Percentiles rank a stretch among this genome's conserved stretches.
These are phyloP conservation scores for Biscogniauxia mediterranea DNA, from an alignment of 2,329 filamentous ascomycete species.

Conservation along the genomic window DNA sequence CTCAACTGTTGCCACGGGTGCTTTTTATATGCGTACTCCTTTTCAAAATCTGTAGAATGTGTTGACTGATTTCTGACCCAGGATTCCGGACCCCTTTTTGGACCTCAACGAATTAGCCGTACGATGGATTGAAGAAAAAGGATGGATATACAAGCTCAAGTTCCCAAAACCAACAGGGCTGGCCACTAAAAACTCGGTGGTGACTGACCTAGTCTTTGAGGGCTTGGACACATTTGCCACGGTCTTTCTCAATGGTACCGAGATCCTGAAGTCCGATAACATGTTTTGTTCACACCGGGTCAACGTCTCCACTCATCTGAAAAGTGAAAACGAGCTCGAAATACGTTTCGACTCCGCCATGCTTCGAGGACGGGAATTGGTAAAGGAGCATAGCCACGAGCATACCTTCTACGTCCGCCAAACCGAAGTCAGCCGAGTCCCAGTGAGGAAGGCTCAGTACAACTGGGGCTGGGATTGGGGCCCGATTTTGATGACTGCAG, in stretches of 20 bases:
- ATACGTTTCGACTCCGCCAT: slow-evolving; percentile 58
- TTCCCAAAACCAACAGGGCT: slow-evolving; percentile 27
- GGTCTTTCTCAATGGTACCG: slow-evolving; percentile 52
- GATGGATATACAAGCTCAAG: slow-evolving; percentile 54
- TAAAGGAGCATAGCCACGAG: slow-evolving; percentile 50
- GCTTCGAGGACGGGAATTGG: slow-evolving; percentile 50
- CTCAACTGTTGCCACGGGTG: neutral
- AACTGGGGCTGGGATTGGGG: slow-evolving; percentile 75
- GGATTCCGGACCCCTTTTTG: slow-evolving; percentile 56
- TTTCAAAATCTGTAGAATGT: no score
- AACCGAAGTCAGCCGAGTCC: slow-evolving; percentile 44
- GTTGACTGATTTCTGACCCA: slow-evolving; percentile 17
- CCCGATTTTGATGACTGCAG: slow-evolving; percentile 59
- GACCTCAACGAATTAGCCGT: slow-evolving; percentile 60
- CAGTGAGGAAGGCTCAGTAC: slow-evolving; percentile 66
- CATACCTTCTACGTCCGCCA: slow-evolving; percentile 53
- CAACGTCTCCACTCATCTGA: slow-evolving; percentile 44
- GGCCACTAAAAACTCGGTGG: slow-evolving; percentile 16
- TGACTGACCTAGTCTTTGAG: slow-evolving; percentile 55
- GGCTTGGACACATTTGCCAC: slow-evolving; percentile 64
- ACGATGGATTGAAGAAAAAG: slow-evolving; percentile 61
- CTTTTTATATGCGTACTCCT: neutral
- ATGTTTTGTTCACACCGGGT: slow-evolving; percentile 62
- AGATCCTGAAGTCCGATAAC: slow-evolving; percentile 57
- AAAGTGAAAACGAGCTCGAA: slow-evolving; percentile 46